Percentiles rank a stretch among this genome's conserved stretches.
These are phyloP conservation scores for Acephala macrosclerotiorum DNA, from an alignment of 2,329 filamentous ascomycete species.

Conservation along the genomic window DNA sequence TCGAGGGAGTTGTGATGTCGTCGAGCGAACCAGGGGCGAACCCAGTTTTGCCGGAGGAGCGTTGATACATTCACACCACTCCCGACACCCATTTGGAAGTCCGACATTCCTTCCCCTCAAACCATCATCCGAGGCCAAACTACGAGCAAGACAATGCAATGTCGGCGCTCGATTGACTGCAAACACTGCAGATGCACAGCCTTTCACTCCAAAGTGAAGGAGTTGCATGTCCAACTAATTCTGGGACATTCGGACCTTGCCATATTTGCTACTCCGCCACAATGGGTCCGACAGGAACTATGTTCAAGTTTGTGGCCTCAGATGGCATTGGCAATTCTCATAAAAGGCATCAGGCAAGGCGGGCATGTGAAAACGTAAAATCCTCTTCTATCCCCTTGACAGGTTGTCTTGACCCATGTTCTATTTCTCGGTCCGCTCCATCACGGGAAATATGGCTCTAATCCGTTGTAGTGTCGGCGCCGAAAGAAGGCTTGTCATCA, in stretches of 20 bases:
- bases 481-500: slow-evolving; percentile 5
- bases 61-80: too few relatives aligned
- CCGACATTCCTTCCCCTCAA: not conserved
- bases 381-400: not conserved
- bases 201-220: not conserved
- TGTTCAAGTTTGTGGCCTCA: slow-evolving; percentile 60
- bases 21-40: too few relatives aligned
- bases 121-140: not conserved
- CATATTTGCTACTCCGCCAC: slow-evolving; percentile 1
- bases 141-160: not conserved
- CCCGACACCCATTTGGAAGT: not conserved
- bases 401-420: too few relatives aligned
- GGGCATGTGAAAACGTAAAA: slow-evolving; percentile 56
- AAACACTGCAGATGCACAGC: not conserved
- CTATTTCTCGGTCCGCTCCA: too few relatives aligned
- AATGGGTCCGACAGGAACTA: not conserved
- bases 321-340: slow-evolving; percentile 53
- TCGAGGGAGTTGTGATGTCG: too few relatives aligned
- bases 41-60: too few relatives aligned
- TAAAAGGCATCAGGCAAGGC: slow-evolving; percentile 66
- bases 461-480: not conserved
- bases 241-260: not conserved
- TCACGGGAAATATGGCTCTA: too few relatives aligned
- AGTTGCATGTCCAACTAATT: not conserved
- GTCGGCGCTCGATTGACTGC: not conserved